These are phyloP conservation scores for Ormosia semicastrata DNA, from an alignment of 306 rosid genomes.

Conservation along the genomic window DNA sequence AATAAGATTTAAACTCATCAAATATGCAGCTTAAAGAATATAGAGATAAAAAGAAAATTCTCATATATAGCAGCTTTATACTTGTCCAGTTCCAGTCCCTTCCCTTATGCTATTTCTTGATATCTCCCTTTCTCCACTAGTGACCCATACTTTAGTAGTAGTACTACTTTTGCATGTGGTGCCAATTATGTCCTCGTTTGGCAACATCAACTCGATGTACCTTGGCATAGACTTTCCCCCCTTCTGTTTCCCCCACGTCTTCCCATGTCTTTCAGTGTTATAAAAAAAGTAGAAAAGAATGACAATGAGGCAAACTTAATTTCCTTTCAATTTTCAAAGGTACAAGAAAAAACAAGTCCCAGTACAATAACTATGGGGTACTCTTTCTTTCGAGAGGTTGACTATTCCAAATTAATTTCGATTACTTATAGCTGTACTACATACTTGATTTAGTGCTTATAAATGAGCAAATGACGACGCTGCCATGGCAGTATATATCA, in stretches of 20 bases:
- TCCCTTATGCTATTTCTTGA: neutral
- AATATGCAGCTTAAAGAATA: neutral
- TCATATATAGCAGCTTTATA: neutral
- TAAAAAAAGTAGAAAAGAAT: constrained; percentile 4
- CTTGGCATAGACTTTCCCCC: neutral
- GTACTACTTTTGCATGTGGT: neutral
- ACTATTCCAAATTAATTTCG: constrained; percentile 12
- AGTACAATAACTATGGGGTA: neutral
- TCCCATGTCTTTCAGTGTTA: neutral
- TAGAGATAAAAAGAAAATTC: neutral
- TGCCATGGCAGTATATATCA: neutral
- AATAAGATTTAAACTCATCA: neutral
- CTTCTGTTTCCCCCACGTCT: neutral
- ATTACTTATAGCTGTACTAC: constrained; percentile 13
- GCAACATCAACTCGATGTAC: neutral
- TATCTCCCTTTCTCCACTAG: neutral
- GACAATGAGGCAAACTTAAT: neutral
- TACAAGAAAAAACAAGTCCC: neutral
- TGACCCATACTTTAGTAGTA: neutral
- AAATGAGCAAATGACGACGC: constrained; percentile 13
- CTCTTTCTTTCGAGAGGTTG: neutral
- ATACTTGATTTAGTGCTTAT: constrained; percentile 14
- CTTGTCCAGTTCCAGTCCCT: neutral
- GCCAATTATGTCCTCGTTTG: neutral
- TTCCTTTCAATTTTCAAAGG: neutral